Conservation (phyloP, 805 yeast species). For the Ascoidea asiatica region DNA sequence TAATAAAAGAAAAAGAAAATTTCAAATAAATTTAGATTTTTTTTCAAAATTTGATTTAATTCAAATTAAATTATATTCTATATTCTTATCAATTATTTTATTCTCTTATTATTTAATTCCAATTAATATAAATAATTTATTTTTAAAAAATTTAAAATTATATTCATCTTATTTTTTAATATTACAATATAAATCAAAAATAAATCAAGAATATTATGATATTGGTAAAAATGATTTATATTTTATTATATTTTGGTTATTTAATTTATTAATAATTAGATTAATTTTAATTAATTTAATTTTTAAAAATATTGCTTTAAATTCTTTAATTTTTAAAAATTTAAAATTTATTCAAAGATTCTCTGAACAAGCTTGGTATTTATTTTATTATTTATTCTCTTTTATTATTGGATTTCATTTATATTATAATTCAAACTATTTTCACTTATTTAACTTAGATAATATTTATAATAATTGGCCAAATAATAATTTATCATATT, state of each 20-base stretch:
- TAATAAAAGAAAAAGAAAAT: too few relatives aligned
- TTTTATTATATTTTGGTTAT: constrained; percentile 38
- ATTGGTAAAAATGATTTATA: constrained; percentile 43
- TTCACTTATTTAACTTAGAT: constrained; percentile 38
- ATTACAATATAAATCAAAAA: neutral
- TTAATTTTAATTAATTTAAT: constrained; percentile 44
- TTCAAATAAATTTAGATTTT: too few relatives aligned
- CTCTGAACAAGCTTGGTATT: constrained; percentile 79
- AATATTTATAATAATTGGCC: constrained; percentile 60
- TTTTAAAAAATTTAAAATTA: too few relatives aligned
- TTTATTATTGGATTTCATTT: constrained; percentile 45
- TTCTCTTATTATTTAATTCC: too few relatives aligned
- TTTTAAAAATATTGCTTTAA: constrained; percentile 41
- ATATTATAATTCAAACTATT: constrained; percentile 46
- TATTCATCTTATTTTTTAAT: neutral
- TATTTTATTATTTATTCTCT: constrained; percentile 42
- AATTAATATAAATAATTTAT: too few relatives aligned
- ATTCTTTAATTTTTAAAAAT: constrained; percentile 26
- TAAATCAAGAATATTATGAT: constrained; percentile 24
- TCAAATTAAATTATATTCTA: too few relatives aligned
- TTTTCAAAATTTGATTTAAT: too few relatives aligned
- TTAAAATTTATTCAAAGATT: constrained; percentile 49
- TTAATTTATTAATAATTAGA: constrained; percentile 44
- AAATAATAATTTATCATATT: constrained; percentile 37
- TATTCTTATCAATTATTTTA: too few relatives aligned